Evolutionary conservation across 2,329 filamentous ascomycete genomes (phyloP), one percentile per base, ranked within the genome.

Genomic region (Ophiostoma angusticollis): DNA sequence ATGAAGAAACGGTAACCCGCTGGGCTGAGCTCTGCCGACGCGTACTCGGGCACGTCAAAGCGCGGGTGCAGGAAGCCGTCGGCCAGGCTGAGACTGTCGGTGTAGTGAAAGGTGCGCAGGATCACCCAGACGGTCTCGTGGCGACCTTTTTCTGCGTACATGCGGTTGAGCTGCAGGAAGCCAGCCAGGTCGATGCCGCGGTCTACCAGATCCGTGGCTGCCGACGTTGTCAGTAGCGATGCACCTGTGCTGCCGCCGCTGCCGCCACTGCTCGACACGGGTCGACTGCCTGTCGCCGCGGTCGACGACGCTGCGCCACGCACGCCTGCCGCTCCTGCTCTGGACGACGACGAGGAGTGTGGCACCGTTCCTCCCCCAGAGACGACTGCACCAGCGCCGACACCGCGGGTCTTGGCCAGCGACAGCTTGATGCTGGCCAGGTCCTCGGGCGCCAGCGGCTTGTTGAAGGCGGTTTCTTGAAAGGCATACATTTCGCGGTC

Each of bases 81-180:
- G 52, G 89, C 85, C 28, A 98, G 64, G 45, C 84, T 93, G 33
- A 98, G 63, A 56, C 86, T 95, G 62, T 96, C 91, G 0, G 89
- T 95, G 54, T 98, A 96, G 52, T 93, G 84, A 51, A 94, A 94
- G 49, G 91, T 87, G 41, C 91, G 76, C 45, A 98, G 62, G 44
- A 98, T 95, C 45, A 93, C 86, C 91, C 91, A 98, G 31, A 96
- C 91, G 0, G 91, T 98, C 61, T 98, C 91, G 55, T 98, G 91
- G 11, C 91, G 81, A 11, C 91, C 91, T 57, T 96, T 96, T 56
- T 96, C 89, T 0, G 87, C 91, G 56, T 95, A 98, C 42, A 96
- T 75, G 60, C 87, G 94, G 63, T 96, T 96, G 28, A 98, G 65
- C 48, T 89, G 75, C 35, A 98, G 62, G 52, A 98, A 98, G 0